Evolutionary conservation across 1,284 basidiomycete species (phyloP).

Genomic region (Trichosporon faecale): DNA sequence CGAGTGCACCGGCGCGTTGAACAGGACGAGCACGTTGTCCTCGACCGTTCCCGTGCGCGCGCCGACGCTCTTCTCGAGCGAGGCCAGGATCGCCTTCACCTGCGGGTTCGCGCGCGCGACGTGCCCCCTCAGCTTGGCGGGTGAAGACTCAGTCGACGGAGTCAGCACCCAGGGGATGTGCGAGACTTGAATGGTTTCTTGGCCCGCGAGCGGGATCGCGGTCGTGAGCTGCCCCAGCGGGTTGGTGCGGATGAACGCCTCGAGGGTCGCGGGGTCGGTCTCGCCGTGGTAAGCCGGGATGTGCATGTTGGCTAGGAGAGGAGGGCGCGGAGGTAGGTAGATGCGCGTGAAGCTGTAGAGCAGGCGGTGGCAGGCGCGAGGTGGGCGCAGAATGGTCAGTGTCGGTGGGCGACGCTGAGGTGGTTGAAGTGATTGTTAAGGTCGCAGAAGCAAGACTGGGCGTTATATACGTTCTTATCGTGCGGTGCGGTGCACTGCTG

Average conservation of each 20-base stretch:
- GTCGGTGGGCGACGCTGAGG: too few relatives aligned
- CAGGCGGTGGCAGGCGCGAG: too few relatives aligned
- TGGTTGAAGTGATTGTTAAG: too few relatives aligned
- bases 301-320: slow-evolving; percentile 47
- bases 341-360: too few relatives aligned
- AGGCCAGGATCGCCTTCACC: slow-evolving; percentile 37
- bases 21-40: slow-evolving; percentile 49
- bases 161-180: slow-evolving; percentile 56
- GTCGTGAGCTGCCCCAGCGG: slow-evolving; percentile 55
- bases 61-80: neutral
- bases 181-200: slow-evolving; percentile 51
- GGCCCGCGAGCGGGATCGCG: slow-evolving; percentile 40
- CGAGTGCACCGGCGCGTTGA: slow-evolving; percentile 44
- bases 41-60: slow-evolving; percentile 14
- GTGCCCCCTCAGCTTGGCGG: slow-evolving; percentile 41
- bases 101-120: slow-evolving; percentile 52
- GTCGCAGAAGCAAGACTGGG: too few relatives aligned
- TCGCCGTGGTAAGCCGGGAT: slow-evolving; percentile 54
- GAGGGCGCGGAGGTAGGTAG: neutral
- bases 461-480: too few relatives aligned
- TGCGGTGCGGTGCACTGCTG: too few relatives aligned
- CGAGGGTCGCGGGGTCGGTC: slow-evolving; percentile 47
- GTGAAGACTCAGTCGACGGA: neutral
- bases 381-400: too few relatives aligned
- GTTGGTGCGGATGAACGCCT: slow-evolving; percentile 50